phyloP scores from a whole-genome alignment of 1,284 basidiomycete genomes.

The Tylopilus sp. region DNA sequence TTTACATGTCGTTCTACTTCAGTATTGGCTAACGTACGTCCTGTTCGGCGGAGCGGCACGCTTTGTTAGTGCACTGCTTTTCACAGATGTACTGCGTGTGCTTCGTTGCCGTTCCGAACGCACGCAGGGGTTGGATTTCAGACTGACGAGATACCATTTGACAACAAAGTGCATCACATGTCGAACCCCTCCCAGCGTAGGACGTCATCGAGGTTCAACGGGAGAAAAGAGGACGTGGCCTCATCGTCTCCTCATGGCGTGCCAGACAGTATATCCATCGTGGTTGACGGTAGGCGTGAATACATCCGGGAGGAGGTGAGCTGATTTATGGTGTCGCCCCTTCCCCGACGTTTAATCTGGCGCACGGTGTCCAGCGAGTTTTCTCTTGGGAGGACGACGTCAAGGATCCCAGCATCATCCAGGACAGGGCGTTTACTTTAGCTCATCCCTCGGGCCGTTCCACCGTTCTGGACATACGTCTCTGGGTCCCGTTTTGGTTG shows the following conservation, averaged over 20 bases:
- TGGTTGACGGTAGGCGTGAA: neutral
- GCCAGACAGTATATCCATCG: constrained; percentile 1
- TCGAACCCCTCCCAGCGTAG: neutral
- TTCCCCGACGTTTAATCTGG: neutral
- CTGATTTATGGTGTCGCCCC: no score
- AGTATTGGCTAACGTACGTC: constrained; percentile 45
- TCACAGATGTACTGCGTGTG: constrained; percentile 49
- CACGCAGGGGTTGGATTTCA: constrained; percentile 3
- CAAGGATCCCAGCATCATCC: neutral
- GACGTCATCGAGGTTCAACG: neutral
- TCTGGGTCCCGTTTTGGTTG: no score
- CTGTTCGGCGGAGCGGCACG: neutral
- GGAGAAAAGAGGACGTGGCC: no score
- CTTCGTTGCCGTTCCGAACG: constrained; percentile 49
- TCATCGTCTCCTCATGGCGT: neutral
- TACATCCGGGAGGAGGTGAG: neutral
- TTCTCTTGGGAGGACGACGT: neutral
- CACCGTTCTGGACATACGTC: no score
- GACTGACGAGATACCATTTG: neutral
- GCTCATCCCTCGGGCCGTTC: no score
- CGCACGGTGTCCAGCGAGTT: neutral
- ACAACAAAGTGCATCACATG: neutral
- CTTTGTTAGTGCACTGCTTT: neutral
- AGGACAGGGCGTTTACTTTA: no score
- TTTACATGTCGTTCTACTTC: constrained; percentile 51